phyloP scores from a whole-genome alignment of 2,329 filamentous ascomycete genomes.

The Fusarium concolor region DNA sequence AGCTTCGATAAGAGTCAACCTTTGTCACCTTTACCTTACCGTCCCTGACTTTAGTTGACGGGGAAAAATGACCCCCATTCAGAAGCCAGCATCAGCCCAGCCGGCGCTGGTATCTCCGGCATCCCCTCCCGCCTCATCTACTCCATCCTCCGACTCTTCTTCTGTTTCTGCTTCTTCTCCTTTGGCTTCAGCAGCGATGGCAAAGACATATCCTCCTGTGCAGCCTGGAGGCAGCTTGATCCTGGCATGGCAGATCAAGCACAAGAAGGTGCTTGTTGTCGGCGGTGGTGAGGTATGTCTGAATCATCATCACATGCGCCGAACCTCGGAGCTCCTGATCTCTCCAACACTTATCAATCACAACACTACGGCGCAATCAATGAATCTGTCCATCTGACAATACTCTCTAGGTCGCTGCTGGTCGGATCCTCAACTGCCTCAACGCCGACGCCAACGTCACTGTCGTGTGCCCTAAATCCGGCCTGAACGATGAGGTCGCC shows the following conservation, averaged over 20 bases:
- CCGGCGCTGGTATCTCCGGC: constrained; percentile 41
- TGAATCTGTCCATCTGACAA: background rate
- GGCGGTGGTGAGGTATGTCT: constrained; percentile 88
- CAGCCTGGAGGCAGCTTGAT: constrained; percentile 94
- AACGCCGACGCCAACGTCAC: constrained; percentile 94
- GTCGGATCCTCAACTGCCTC: constrained; percentile 91
- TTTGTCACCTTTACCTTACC: constrained; percentile 33
- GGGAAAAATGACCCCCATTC: constrained; percentile 43
- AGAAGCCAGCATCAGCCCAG: constrained; percentile 40
- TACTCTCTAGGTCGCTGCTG: constrained; percentile 82
- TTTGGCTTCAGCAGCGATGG: constrained; percentile 43
- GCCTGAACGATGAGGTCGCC: constrained; percentile 89
- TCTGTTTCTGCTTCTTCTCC: constrained; percentile 16
- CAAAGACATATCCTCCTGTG: constrained; percentile 76
- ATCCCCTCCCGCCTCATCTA: constrained; percentile 36
- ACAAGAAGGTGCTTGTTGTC: constrained; percentile 90
- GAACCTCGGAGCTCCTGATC: constrained; percentile 14
- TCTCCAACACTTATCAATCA: constrained; percentile 11
- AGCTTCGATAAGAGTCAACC: constrained; percentile 31
- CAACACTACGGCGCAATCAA: background rate
- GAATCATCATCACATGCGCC: constrained; percentile 23
- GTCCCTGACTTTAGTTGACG: constrained; percentile 23
- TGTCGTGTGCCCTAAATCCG: constrained; percentile 81
- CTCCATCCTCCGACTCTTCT: constrained; percentile 18
- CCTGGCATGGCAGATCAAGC: constrained; percentile 93